phyloP scores from a whole-genome alignment of 169 alveolate species.

The Besnoitia besnoiti region DNA sequence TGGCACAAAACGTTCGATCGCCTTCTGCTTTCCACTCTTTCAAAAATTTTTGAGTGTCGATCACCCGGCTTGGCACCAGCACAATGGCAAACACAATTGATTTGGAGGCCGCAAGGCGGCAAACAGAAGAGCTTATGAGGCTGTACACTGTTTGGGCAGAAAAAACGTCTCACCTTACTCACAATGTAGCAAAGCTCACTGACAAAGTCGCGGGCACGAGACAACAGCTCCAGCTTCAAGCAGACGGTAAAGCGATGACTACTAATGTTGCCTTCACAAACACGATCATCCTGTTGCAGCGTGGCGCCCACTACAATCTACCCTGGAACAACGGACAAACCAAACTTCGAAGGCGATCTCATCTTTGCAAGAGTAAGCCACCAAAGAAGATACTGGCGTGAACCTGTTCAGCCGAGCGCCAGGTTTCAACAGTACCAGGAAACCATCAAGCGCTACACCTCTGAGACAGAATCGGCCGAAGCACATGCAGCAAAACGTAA shows the following conservation, averaged over 20 bases:
- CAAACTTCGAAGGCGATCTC: not conserved
- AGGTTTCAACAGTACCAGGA: not conserved
- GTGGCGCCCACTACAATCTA: not conserved
- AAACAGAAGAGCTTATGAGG: not conserved
- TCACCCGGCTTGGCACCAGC: not conserved
- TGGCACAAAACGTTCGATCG: not conserved
- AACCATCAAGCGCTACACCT: not conserved
- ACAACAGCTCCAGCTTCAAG: not conserved
- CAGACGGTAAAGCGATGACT: not conserved
- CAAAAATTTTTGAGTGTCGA: not conserved
- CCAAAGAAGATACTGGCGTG: not conserved
- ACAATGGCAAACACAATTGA: not conserved
- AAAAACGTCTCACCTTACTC: not conserved
- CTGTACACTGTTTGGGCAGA: not conserved
- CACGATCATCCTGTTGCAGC: not conserved
- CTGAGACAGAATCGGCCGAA: not conserved
- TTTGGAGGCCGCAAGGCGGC: not conserved
- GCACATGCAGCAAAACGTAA: not conserved
- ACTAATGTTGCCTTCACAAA: not conserved
- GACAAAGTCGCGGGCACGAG: not conserved
- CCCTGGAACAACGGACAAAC: not conserved
- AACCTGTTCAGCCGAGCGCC: not conserved
- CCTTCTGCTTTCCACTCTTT: not conserved
- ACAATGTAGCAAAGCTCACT: not conserved
- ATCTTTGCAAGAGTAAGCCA: not conserved